Base-by-base conservation (phyloP, 495 filamentous ascomycete genomes). In the Astrothelium subdiscretum region DNA sequence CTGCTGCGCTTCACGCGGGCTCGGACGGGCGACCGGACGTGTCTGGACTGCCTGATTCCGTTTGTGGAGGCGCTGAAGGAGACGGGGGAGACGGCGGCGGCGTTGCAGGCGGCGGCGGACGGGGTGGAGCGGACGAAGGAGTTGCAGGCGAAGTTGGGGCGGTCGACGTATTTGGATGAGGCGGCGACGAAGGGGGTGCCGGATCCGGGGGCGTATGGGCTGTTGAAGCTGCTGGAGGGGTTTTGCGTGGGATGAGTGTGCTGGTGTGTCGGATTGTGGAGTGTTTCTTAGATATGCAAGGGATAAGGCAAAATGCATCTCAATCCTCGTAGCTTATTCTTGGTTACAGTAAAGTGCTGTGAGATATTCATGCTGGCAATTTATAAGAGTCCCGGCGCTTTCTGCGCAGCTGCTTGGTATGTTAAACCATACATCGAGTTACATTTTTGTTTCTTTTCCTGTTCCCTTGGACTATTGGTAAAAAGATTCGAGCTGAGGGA, bases 1-100 rank as follows among this genome's bases (percentile, higher is more conserved):
- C 32, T 70, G 62, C 58, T 65, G 42, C 65, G 60, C 38, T 68
- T 66, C 40, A 67, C 68, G 24, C 40, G 57, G 8, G 68, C 68
- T 0, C 58, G 68, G 18, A 27, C 62, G 32, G 68, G 68, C 20
- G 68, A 70, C 63, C 58, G 68, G 1, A 70, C 68, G 22, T 61
- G 66, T 59, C 65, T 70, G 67, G 68, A 70, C 62, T 62, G 60
- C 44, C 59, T 70, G 64, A 69, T 69, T 18, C 68, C 68, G 48
- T 70, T 67, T 57, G 59, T 69, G 13, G 63, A 69, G 15, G 63
- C 64, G 26, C 43, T 70, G 54, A 35, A 27, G 32, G 38, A 60
- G 35, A 59, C 38, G n/a, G 58, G 59, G 18, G 64, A 63, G 40
- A 62, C 38, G n/a, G 32, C 54, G 58, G 22, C 38, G 26, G 67